Evolutionary conservation across 805 yeast species (phyloP).

Genomic region (Wickerhamiella sergipiensis): DNA sequence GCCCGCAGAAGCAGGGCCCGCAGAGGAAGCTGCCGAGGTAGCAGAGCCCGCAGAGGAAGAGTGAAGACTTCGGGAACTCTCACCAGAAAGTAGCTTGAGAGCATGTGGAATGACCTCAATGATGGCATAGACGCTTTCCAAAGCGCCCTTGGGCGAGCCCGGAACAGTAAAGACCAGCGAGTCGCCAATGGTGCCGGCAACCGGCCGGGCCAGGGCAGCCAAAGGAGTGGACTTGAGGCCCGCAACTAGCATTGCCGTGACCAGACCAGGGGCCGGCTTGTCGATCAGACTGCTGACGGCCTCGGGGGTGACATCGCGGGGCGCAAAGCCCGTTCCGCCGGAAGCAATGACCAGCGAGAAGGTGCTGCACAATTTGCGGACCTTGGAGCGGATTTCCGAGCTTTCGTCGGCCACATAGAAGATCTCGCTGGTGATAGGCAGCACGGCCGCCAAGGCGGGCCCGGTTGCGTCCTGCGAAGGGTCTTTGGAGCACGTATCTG

Average conservation of each 20-base stretch:
- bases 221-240: conserved; percentile 34
- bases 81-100: conserved; percentile 25
- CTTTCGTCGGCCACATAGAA: conserved; percentile 28
- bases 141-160: conserved; percentile 38
- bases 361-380: conserved; percentile 20
- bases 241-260: conserved; percentile 32
- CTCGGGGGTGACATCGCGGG: conserved; percentile 37
- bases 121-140: conserved; percentile 32
- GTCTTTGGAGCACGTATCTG: conserved; percentile 30
- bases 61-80: conserved; percentile 31
- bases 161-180: conserved; percentile 35
- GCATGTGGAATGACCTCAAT: conserved; percentile 32
- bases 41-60: neutral
- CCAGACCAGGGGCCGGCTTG: conserved; percentile 36
- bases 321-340: conserved; percentile 42
- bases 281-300: conserved; percentile 32
- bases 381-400: conserved; percentile 21
- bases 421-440: conserved; percentile 2
- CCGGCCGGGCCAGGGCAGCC: conserved; percentile 38
- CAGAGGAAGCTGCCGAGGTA: neutral
- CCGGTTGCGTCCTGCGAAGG: conserved; percentile 25
- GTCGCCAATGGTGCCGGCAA: conserved; percentile 32
- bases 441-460: conserved; percentile 17
- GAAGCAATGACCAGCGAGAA: conserved; percentile 29
- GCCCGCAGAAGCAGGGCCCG: neutral